Evolutionary conservation across 257 asterid genomes (phyloP), one percentile per base, ranked within the genome.

Genomic region (Scutellaria baicalensis): DNA sequence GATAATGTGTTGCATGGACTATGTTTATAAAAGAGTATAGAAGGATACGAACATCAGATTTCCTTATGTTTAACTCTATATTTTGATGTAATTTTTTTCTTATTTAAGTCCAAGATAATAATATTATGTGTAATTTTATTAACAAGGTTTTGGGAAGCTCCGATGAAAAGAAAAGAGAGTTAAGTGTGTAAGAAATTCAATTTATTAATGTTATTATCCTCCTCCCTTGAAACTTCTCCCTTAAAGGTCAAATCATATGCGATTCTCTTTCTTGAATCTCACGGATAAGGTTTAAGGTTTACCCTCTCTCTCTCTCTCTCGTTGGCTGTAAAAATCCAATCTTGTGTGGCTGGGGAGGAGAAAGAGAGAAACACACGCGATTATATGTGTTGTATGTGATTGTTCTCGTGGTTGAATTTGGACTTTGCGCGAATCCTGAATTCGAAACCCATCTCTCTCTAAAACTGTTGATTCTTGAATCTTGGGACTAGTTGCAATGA

Each of bases 401-500:
- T 69, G 23, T 2, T 16, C 64, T 4, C 6, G 1, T 59, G 68
- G 55, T n/a, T 9, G 12, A 39, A 36, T 11, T 63, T 52, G 31
- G 45, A 9, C 58, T 69, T 51, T 6, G 11, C 38, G 11, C 3
- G 43, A 54, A 38, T 68, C 68, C 65, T 69, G 4, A 75, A 23
- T 75, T 71, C 14, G 61, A 64, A 57, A 27, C 14, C 62, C 47
- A 50, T 21, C 9, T 54, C 31, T 47, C 12, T 6, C 3, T 35
- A 42, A 75, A 75, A 45, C 16, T 10, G 6, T 70, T 69, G 66
- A 75, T 38, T 42, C 69, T 16, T 62, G 75, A 59, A 58, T 14
- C 66, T 69, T 43, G 51, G 64, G 16, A 11, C 36, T 27, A 6
- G 20, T 59, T 68, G 45, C 64, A 12, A 81, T 81, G 86, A 64